These are phyloP conservation scores for carrot (Daucus carota) DNA, from an alignment of 129 eudicot genomes.

Conservation along the genomic window DNA sequence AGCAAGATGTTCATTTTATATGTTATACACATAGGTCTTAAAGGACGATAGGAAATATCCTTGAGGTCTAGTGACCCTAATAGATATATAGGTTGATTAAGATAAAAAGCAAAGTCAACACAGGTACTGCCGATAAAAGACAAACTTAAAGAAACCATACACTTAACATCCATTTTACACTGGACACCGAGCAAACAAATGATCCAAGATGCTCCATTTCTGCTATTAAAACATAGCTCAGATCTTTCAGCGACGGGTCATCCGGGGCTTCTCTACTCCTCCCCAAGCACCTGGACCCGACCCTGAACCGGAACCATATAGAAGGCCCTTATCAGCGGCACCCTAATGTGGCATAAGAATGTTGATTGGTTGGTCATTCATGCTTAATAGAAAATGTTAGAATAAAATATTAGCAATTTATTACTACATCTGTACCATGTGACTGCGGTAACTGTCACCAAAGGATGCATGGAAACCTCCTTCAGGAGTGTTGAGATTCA, in stretches of 20 bases:
- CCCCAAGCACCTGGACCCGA: constrained; percentile 61
- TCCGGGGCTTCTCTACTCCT: constrained; percentile 53
- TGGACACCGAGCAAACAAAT: constrained; percentile 27
- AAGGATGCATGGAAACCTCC: constrained; percentile 42
- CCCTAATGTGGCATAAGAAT: constrained; percentile 36
- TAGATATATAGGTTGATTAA: constrained; percentile 9
- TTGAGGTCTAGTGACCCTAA: constrained; percentile 20
- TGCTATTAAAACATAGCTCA: constrained; percentile 13
- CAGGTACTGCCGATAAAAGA: constrained; percentile 25
- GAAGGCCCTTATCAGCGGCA: constrained; percentile 62
- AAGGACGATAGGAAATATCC: background rate
- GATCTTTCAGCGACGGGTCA: constrained; percentile 47
- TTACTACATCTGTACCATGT: constrained; percentile 40
- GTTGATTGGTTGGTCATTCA: constrained; percentile 6
- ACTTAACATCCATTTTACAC: constrained; percentile 34
- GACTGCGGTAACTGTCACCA: constrained; percentile 55
- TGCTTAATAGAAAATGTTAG: background rate
- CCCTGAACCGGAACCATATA: constrained; percentile 58
- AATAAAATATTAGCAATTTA: background rate
- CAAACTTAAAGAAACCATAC: constrained; percentile 30
- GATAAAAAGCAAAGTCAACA: constrained; percentile 9
- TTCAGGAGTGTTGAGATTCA: constrained; percentile 42
- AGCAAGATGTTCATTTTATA: background rate
- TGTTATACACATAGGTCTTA: background rate
- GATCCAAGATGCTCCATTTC: constrained; percentile 22